Evolutionary conservation across 177 flowering plant genomes (phyloP).

Genomic region (Vitis hybrid): DNA sequence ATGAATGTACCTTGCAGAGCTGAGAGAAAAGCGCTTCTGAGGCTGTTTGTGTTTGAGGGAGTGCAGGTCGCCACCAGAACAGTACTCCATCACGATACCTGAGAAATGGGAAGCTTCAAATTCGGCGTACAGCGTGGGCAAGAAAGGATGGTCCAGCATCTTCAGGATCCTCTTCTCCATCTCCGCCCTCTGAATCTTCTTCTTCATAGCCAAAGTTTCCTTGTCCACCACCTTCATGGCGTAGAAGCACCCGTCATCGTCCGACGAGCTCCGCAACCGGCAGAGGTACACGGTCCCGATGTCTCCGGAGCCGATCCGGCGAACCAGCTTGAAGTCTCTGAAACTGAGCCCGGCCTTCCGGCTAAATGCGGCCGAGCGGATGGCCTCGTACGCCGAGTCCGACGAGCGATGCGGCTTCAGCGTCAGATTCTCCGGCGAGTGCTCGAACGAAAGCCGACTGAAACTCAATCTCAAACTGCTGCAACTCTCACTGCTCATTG

Average conservation of each 20-base stretch:
- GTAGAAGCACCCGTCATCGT: slow-evolving; percentile 20
- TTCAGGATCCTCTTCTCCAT: slow-evolving; percentile 75
- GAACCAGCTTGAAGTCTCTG: slow-evolving; percentile 63
- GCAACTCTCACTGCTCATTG: slow-evolving; percentile 30
- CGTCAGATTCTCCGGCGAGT: slow-evolving; percentile 23
- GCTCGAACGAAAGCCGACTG: slow-evolving; percentile 4
- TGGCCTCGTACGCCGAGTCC: slow-evolving; percentile 60
- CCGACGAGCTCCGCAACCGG: slow-evolving; percentile 24
- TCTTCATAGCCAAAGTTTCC: slow-evolving; percentile 58
- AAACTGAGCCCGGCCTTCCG: slow-evolving; percentile 35
- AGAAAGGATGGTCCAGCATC: slow-evolving; percentile 79
- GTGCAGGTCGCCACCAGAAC: slow-evolving; percentile 88
- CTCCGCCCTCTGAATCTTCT: slow-evolving; percentile 71
- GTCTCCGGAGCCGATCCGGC: slow-evolving; percentile 78
- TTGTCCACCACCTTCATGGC: slow-evolving; percentile 93
- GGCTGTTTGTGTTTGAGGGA: slow-evolving; percentile 65
- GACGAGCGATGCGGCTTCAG: slow-evolving; percentile 71
- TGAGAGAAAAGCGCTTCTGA: slow-evolving; percentile 53
- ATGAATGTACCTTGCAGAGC: slow-evolving; percentile 65
- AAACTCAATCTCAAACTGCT: slow-evolving; percentile 37
- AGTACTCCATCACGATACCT: slow-evolving; percentile 86
- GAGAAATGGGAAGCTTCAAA: slow-evolving; percentile 72
- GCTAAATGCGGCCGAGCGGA: slow-evolving; percentile 30
- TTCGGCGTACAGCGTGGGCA: slow-evolving; percentile 69
- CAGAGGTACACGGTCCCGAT: slow-evolving; percentile 85